phyloP scores from a whole-genome alignment of 805 yeast species.

The Allodekkera sacchari region DNA sequence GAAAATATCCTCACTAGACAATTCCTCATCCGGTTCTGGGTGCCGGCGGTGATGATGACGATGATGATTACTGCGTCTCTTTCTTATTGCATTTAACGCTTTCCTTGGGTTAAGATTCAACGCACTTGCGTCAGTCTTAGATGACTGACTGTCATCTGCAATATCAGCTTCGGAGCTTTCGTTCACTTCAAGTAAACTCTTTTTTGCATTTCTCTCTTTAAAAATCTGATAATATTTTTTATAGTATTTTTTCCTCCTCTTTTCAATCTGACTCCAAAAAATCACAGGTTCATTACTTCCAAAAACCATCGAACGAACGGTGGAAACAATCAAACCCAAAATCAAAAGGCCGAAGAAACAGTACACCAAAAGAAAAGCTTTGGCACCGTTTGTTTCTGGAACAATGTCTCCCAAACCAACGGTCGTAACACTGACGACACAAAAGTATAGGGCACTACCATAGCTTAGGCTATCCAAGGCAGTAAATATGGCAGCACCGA shows the following conservation, averaged over 20 bases:
- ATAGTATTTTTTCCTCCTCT: slow-evolving; percentile 30
- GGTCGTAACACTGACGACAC: slow-evolving; percentile 66
- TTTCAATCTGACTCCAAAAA: slow-evolving; percentile 59
- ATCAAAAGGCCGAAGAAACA: slow-evolving; percentile 63
- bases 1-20: slow-evolving; percentile 43
- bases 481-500: slow-evolving; percentile 59
- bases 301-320: slow-evolving; percentile 57
- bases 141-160: too few species aligned
- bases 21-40: not conserved
- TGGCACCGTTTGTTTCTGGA: slow-evolving; percentile 45
- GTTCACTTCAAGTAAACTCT: too few species aligned
- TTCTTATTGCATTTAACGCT: not conserved
- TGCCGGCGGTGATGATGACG: too few species aligned
- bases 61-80: too few species aligned
- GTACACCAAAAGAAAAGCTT: slow-evolving; percentile 52
- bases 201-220: too few species aligned
- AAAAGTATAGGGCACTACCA: slow-evolving; percentile 65
- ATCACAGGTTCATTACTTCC: slow-evolving; percentile 56
- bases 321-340: slow-evolving; percentile 65
- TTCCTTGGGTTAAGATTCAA: not conserved
- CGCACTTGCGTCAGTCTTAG: too few species aligned
- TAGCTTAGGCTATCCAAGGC: slow-evolving; percentile 37
- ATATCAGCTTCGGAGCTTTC: too few species aligned
- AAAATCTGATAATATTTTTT: too few species aligned
- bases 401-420: slow-evolving; percentile 74